Evolutionary conservation across 2,329 filamentous ascomycete species (phyloP).

Genomic region (Claviceps sp.): DNA sequence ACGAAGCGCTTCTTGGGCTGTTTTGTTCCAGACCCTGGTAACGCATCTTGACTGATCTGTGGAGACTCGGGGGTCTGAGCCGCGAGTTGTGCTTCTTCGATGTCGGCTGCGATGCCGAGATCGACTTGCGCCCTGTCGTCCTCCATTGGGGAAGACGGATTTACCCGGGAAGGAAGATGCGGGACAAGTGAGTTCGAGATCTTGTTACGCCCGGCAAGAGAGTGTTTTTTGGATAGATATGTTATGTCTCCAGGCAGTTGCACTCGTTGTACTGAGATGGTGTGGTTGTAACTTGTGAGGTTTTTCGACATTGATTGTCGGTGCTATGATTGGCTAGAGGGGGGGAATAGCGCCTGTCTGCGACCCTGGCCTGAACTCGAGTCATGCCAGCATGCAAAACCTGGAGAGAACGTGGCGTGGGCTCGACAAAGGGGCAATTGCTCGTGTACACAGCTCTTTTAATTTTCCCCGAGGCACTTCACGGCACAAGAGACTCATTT

Average conservation of each 20-base stretch:
- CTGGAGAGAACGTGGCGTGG: background rate
- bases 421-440: no score
- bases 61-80: constrained; percentile 14
- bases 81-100: constrained; percentile 34
- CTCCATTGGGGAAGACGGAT: constrained; percentile 43
- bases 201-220: background rate
- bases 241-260: background rate
- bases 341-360: background rate
- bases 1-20: constrained; percentile 90
- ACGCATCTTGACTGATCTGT: background rate
- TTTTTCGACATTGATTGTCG: background rate
- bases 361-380: background rate
- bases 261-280: background rate
- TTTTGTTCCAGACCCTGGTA: constrained; percentile 26
- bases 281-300: background rate
- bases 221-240: background rate
- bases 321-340: constrained; percentile 3
- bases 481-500: background rate
- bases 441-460: background rate
- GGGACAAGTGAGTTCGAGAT: background rate
- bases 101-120: constrained; percentile 54
- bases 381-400: background rate
- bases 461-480: background rate
- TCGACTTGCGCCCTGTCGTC: constrained; percentile 59
- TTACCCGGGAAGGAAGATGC: background rate